Evolutionary conservation across 345 rosid species (phyloP).

Genomic region (Zanthoxylum bungeanum): DNA sequence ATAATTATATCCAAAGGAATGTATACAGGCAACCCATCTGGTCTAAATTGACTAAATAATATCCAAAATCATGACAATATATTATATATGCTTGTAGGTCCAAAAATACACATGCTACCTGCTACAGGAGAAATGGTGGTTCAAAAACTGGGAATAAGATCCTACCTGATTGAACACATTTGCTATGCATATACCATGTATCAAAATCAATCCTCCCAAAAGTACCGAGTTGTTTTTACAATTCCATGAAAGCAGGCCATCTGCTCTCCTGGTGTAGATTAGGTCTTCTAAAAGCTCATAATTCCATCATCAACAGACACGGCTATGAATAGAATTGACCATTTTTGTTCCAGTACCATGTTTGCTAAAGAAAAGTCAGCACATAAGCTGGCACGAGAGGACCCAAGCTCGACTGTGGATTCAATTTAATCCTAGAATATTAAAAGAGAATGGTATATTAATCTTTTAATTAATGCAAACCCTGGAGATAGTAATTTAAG

Average conservation of each 20-base stretch:
- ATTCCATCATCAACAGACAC: neutral
- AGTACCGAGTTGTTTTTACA: neutral
- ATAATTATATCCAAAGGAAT: too few species aligned
- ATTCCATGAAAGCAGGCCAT: neutral
- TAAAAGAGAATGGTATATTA: neutral
- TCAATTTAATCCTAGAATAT: neutral
- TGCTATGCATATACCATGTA: neutral
- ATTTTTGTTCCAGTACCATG: neutral
- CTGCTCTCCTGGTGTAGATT: neutral
- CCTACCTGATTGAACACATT: neutral
- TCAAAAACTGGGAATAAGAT: neutral
- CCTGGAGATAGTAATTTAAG: constrained; percentile 17
- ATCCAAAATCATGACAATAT: too few species aligned
- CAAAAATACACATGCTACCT: too few species aligned
- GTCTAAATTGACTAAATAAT: neutral
- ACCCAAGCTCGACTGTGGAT: neutral
- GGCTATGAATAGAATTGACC: neutral
- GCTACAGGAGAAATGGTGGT: too few species aligned
- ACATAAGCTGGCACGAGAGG: neutral
- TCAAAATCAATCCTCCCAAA: neutral
- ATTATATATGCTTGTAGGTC: neutral
- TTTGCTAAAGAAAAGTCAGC: neutral
- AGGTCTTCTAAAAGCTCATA: neutral
- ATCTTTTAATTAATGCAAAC: neutral
- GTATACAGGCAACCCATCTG: too few species aligned